These are phyloP conservation scores for Knoxdaviesia proteae DNA, from an alignment of 2,329 filamentous ascomycete species.

Conservation along the genomic window DNA sequence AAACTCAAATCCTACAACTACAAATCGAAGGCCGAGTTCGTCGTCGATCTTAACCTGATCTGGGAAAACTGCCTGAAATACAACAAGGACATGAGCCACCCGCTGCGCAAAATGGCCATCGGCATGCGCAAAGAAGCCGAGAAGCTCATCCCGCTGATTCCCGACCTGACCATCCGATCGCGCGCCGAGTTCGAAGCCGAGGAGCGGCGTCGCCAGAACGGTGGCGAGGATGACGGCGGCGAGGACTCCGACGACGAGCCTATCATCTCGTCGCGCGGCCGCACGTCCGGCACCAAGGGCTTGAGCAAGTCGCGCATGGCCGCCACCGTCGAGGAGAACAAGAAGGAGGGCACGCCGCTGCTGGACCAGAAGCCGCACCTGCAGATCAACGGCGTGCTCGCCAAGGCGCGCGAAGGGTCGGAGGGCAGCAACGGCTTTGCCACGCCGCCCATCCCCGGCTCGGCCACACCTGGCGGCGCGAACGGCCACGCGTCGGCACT, in stretches of 20 bases:
- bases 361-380: slow-evolving; percentile 54
- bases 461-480: slow-evolving; percentile 51
- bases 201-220: slow-evolving; percentile 66
- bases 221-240: slow-evolving; percentile 59
- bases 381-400: slow-evolving; percentile 43
- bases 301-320: slow-evolving; percentile 52
- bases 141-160: slow-evolving; percentile 86
- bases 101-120: slow-evolving; percentile 76
- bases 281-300: slow-evolving; percentile 68
- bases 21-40: slow-evolving; percentile 86
- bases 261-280: slow-evolving; percentile 90
- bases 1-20: slow-evolving; percentile 68
- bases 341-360: slow-evolving; percentile 60
- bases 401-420: slow-evolving; percentile 48
- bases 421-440: slow-evolving; percentile 75
- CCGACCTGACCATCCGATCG: slow-evolving; percentile 74
- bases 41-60: slow-evolving; percentile 79
- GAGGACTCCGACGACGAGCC: slow-evolving; percentile 95
- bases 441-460: slow-evolving; percentile 59
- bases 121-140: slow-evolving; percentile 96
- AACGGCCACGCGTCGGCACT: slow-evolving; percentile 41
- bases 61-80: slow-evolving; percentile 96
- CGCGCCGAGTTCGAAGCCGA: slow-evolving; percentile 87
- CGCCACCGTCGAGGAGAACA: slow-evolving; percentile 28
- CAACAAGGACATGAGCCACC: slow-evolving; percentile 75